Base-by-base conservation (phyloP, 345 rosid species). In the Gossypium bickii region DNA sequence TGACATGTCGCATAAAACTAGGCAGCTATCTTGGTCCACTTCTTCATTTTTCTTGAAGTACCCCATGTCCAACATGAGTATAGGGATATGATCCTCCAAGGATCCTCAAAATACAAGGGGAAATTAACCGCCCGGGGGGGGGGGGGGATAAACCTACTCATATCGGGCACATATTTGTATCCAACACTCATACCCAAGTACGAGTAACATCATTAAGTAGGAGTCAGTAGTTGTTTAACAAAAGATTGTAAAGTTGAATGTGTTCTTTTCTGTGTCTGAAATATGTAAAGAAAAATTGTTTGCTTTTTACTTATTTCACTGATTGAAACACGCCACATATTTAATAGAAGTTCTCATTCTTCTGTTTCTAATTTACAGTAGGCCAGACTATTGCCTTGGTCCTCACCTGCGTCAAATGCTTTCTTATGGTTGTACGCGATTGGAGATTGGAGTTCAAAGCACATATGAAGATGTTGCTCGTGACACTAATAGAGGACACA, bases 381-480 rank as follows among this genome's bases (percentile, higher is more conserved):
- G 99, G 83, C 97, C 98, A 16, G 99, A 93, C 41, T 67, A 67
- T 47, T 67, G 71, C 20, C 71, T 67, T 47, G 71, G 99, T 76
- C 99, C 98, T 60, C 99, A 96, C 79, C 81, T 96, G 85, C 86
- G 93, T 72, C 99, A 96, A 82, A 96, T 93, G 98, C 94, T 96
- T 82, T 79, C 86, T 7, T 93, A 93, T 86, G 99, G 98, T 63
- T 96, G 98, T 78, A 96, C 99, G 58, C 84, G 98, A 72, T 82
- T 96, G 80, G 99, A 92, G 89, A 96, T 96, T 58, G 99, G 98
- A 80, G 98, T 96, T 74, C 99, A 96, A 81, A 96, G 99, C 92
- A 96, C 98, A 25, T 96, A 92, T 79, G 99, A 96, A 83, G 98
- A 93, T 89, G 97, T 96, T 77, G 98, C 99, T 51, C 95, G 86